Evolutionary conservation across 148 eudicot species (phyloP).

Genomic region (Mesembryanthemum crystallinum): DNA sequence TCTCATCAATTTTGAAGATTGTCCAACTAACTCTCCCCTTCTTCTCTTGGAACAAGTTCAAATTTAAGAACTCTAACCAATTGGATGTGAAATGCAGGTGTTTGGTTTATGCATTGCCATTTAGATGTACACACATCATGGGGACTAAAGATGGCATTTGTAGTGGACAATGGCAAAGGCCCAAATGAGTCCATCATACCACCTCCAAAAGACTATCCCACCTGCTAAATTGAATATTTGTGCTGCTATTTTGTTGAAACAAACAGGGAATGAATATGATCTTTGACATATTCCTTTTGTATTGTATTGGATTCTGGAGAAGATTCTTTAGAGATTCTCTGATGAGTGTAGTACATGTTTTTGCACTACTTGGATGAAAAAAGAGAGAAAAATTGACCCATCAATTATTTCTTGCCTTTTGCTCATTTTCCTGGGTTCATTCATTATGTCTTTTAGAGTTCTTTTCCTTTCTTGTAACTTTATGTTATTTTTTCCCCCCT

Average conservation of each 20-base stretch:
- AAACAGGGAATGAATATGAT: background rate
- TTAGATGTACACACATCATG: conserved; percentile 75
- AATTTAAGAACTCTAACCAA: background rate
- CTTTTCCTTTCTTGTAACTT: background rate
- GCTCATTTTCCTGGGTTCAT: background rate
- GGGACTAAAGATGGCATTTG: conserved; percentile 78
- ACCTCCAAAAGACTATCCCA: conserved; percentile 72
- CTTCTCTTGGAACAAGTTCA: background rate
- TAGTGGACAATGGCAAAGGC: conserved; percentile 65
- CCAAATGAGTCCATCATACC: conserved; percentile 51
- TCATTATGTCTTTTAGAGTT: background rate
- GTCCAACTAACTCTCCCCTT: too few relatives aligned
- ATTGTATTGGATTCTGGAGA: conserved; percentile 4
- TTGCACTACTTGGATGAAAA: background rate
- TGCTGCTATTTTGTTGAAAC: too few relatives aligned
- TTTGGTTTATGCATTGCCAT: conserved; percentile 84
- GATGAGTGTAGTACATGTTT: background rate
- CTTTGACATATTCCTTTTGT: background rate
- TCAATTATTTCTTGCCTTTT: background rate
- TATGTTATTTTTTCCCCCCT: background rate
- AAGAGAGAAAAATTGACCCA: too few relatives aligned
- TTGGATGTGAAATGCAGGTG: conserved; percentile 32
- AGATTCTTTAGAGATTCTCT: conserved; percentile 27
- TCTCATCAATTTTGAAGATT: too few relatives aligned
- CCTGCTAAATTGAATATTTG: conserved; percentile 29